These are phyloP conservation scores for Amanita rubescens DNA, from an alignment of 768 basidiomycete species.

Conservation along the genomic window DNA sequence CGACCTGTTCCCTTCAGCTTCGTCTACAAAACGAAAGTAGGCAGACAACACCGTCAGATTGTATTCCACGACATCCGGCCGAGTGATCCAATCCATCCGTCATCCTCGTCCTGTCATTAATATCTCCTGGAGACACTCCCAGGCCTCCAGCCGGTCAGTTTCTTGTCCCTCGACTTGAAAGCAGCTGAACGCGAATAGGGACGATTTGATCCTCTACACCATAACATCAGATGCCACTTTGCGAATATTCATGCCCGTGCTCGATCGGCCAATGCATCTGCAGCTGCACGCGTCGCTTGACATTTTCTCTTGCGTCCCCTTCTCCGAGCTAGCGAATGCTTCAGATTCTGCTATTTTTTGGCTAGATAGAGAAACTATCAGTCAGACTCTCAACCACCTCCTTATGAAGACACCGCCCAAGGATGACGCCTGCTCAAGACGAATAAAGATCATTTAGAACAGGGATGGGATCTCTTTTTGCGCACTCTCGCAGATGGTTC, in stretches of 20 bases:
- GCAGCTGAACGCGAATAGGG: constrained; percentile 30
- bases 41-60: constrained; percentile 51
- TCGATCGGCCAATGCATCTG: constrained; percentile 78
- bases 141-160: constrained; percentile 51
- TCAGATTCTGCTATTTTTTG: constrained; percentile 52
- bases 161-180: background rate
- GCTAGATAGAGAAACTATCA: constrained; percentile 58
- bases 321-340: constrained; percentile 25
- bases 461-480: constrained; percentile 75
- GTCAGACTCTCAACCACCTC: constrained; percentile 35
- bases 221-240: constrained; percentile 77
- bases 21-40: constrained; percentile 25
- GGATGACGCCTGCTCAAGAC: constrained; percentile 40
- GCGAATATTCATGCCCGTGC: constrained; percentile 80
- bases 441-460: constrained; percentile 59
- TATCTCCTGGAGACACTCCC: constrained; percentile 67
- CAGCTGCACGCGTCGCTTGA: constrained; percentile 82
- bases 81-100: constrained; percentile 56
- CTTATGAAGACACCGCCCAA: constrained; percentile 27
- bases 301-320: constrained; percentile 50
- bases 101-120: constrained; percentile 72
- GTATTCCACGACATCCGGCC: constrained; percentile 67
- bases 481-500: constrained; percentile 68
- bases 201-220: constrained; percentile 76
- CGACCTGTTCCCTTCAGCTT: background rate